Conservation (phyloP, 441 rosid genomes). For the Sinapis alba region DNA sequence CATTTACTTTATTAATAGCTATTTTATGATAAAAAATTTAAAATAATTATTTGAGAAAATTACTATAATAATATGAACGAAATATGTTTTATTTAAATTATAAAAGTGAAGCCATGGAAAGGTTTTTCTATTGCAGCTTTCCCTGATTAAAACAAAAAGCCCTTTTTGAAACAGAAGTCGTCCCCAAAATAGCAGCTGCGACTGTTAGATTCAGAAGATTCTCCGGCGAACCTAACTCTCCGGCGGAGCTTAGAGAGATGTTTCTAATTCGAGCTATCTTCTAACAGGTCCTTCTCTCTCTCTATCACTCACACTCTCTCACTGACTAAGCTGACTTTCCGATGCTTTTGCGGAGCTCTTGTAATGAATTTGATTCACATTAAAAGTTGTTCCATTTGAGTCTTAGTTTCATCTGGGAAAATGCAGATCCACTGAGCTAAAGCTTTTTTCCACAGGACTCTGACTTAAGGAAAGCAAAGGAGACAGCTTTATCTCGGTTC, state of each 20-base stretch:
- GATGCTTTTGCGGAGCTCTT: not conserved
- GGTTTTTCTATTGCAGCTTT: constrained; percentile 24
- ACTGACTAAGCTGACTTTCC: constrained; percentile 27
- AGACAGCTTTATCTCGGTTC: constrained; percentile 41
- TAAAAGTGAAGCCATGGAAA: constrained; percentile 18
- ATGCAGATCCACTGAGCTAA: too few species aligned
- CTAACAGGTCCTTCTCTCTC: constrained; percentile 27
- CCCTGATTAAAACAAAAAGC: constrained; percentile 15
- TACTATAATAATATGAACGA: too few species aligned
- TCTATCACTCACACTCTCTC: constrained; percentile 8
- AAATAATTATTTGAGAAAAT: too few species aligned
- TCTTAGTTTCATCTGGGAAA: too few species aligned
- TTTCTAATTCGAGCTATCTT: constrained; percentile 8
- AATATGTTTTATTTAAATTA: not conserved
- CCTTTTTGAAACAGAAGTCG: constrained; percentile 7
- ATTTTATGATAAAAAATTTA: too few species aligned
- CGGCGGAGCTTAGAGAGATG: constrained; percentile 18
- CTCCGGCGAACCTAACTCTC: constrained; percentile 27
- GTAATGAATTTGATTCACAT: too few species aligned
- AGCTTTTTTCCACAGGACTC: not conserved
- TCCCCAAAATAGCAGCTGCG: constrained; percentile 1
- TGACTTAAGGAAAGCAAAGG: not conserved
- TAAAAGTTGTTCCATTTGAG: too few species aligned
- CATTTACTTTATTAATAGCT: too few species aligned
- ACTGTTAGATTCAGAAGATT: constrained; percentile 30